Percentiles rank a stretch among this genome's conserved stretches.
Conservation (phyloP, 495 filamentous ascomycete species). For the Penicillium goetzii region DNA sequence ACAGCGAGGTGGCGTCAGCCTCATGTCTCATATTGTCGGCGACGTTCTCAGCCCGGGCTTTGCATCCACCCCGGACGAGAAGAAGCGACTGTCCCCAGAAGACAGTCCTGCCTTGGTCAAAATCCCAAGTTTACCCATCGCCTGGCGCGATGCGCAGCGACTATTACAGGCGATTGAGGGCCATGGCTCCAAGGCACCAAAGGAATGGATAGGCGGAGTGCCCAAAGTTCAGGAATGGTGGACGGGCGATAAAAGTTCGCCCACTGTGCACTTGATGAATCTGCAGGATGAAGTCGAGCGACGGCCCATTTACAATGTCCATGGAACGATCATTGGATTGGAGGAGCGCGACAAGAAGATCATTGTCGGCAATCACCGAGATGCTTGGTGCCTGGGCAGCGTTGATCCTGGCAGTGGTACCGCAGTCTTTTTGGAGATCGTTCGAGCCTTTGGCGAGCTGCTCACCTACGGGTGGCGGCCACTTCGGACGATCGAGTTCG, state of each 20-base stretch:
- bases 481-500: slow-evolving; percentile 90
- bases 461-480: slow-evolving; percentile 80
- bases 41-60: slow-evolving; percentile 90
- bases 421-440: slow-evolving; percentile 86
- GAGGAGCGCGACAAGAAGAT: slow-evolving; percentile 85
- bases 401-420: slow-evolving; percentile 86
- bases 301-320: slow-evolving; percentile 88
- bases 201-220: slow-evolving; percentile 77
- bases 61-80: slow-evolving; percentile 71
- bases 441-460: slow-evolving; percentile 79
- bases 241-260: slow-evolving; percentile 77
- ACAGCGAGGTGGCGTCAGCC: slow-evolving; percentile 78
- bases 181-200: slow-evolving; percentile 68
- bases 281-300: slow-evolving; percentile 80
- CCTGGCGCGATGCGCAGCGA: slow-evolving; percentile 84
- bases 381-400: slow-evolving; percentile 90
- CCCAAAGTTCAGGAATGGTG: slow-evolving; percentile 76
- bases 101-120: slow-evolving; percentile 72
- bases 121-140: slow-evolving; percentile 86
- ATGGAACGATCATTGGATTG: slow-evolving; percentile 77
- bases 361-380: slow-evolving; percentile 91
- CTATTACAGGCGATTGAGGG: slow-evolving; percentile 79
- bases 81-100: slow-evolving; percentile 63
- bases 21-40: slow-evolving; percentile 80
- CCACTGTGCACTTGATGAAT: slow-evolving; percentile 82